Conservation (phyloP, 1,284 basidiomycete species). For the Agroathelia rolfsii region DNA sequence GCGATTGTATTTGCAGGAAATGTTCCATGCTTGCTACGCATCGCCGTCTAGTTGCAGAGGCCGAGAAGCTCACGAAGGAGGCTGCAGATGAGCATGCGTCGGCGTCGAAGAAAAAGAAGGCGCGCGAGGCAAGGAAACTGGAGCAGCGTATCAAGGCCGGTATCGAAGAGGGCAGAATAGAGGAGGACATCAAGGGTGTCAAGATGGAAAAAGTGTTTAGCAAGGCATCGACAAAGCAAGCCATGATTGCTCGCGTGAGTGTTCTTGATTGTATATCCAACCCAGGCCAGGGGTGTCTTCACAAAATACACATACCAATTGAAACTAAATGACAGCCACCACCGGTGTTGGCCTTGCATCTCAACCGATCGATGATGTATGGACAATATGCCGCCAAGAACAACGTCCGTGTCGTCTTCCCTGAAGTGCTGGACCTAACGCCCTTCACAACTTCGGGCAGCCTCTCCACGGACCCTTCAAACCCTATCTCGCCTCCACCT, state of each 20-base stretch:
- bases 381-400: slow-evolving; percentile 76
- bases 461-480: slow-evolving; percentile 58
- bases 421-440: slow-evolving; percentile 79
- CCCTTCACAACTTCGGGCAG: slow-evolving; percentile 71
- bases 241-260: slow-evolving; percentile 76
- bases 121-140: slow-evolving; percentile 58
- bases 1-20: slow-evolving; percentile 77
- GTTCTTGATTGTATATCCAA: slow-evolving; percentile 5
- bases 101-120: slow-evolving; percentile 60
- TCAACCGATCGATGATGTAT: slow-evolving; percentile 78
- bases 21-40: slow-evolving; percentile 72
- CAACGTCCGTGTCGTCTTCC: slow-evolving; percentile 68
- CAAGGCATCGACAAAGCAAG: slow-evolving; percentile 73
- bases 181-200: slow-evolving; percentile 70
- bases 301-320: too few species aligned
- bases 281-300: neutral
- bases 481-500: slow-evolving; percentile 53
- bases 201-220: slow-evolving; percentile 68
- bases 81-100: slow-evolving; percentile 33
- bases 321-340: slow-evolving; percentile 49
- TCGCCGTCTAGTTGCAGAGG: slow-evolving; percentile 45
- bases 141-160: slow-evolving; percentile 50
- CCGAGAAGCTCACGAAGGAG: slow-evolving; percentile 40
- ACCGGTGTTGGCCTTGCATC: slow-evolving; percentile 72
- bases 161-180: slow-evolving; percentile 66